A percentile compares a stretch with the other conserved stretches of the same genome.
phyloP scores from a whole-genome alignment of 306 rosid species.

The Cicer yamashitae region DNA sequence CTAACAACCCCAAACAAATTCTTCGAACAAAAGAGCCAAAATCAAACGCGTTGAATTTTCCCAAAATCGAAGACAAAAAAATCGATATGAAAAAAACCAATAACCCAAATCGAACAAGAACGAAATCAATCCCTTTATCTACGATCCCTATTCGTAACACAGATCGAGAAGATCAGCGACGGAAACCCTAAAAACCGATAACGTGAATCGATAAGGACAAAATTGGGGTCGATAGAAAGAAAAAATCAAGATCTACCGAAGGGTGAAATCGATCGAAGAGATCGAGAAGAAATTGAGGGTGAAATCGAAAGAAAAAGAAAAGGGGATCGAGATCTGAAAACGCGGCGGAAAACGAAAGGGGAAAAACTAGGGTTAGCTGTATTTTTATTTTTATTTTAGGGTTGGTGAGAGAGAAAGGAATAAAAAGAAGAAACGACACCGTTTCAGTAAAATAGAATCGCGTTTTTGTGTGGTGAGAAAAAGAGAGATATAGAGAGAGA shows the following conservation, averaged over 20 bases:
- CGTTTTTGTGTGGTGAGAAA: not conserved
- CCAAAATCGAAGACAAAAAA: slow-evolving; percentile 34
- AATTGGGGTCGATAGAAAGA: slow-evolving; percentile 49
- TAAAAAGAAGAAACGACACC: slow-evolving; percentile 57
- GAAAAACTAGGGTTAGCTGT: slow-evolving; percentile 62
- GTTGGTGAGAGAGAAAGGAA: slow-evolving; percentile 44
- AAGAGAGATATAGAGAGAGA: slow-evolving; percentile 31
- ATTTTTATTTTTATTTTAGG: slow-evolving; percentile 34
- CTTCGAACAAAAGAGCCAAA: slow-evolving; percentile 29
- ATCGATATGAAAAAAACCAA: no score
- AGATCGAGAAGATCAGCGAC: slow-evolving; percentile 51
- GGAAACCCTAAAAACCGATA: slow-evolving; percentile 62
- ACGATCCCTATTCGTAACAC: slow-evolving; percentile 48
- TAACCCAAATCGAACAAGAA: no score
- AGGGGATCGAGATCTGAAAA: slow-evolving; percentile 56
- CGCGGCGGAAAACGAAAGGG: slow-evolving; percentile 61
- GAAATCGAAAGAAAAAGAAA: slow-evolving; percentile 45
- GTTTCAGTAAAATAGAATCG: slow-evolving; percentile 52
- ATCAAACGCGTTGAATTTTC: slow-evolving; percentile 29
- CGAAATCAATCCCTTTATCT: not conserved
- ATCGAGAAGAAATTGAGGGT: slow-evolving; percentile 28
- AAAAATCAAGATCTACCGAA: slow-evolving; percentile 21
- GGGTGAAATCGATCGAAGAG: slow-evolving; percentile 17
- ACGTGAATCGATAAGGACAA: not conserved
- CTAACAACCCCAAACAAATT: slow-evolving; percentile 30